Evolutionary conservation across 371 early-diverging fungal genomes (phyloP).

Genomic region (Caulochytrium protostelioides): DNA sequence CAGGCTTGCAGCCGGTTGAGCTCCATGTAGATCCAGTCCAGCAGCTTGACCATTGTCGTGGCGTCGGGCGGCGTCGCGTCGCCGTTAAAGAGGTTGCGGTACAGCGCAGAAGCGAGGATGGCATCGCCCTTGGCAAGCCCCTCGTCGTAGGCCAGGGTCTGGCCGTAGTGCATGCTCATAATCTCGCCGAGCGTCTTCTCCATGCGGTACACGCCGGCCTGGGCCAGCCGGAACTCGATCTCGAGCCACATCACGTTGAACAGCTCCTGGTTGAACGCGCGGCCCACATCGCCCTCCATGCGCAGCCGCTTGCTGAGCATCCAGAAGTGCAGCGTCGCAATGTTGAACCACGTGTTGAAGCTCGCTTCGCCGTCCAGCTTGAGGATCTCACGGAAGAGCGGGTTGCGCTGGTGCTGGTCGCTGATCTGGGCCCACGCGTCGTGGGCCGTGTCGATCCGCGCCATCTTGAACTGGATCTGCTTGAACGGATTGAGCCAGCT

Average conservation of each 20-base stretch:
- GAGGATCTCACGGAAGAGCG: slow-evolving; percentile 3
- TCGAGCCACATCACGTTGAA: slow-evolving; percentile 75
- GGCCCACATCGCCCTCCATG: slow-evolving; percentile 19
- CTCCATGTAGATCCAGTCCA: too few relatives aligned
- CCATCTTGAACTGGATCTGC: slow-evolving; percentile 19
- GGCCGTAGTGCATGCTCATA: slow-evolving; percentile 66
- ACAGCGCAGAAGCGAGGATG: slow-evolving; percentile 74
- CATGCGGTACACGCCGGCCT: slow-evolving; percentile 17
- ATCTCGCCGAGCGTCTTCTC: slow-evolving; percentile 39
- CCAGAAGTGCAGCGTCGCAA: slow-evolving; percentile 82
- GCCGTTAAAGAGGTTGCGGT: too few relatives aligned
- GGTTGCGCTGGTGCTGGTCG: not conserved
- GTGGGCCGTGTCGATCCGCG: slow-evolving; percentile 12
- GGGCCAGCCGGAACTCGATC: slow-evolving; percentile 35
- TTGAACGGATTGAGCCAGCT: slow-evolving; percentile 15
- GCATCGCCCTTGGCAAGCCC: slow-evolving; percentile 75
- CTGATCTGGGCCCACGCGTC: not conserved
- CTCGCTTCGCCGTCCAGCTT: slow-evolving; percentile 50
- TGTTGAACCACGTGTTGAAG: slow-evolving; percentile 85
- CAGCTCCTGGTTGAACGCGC: slow-evolving; percentile 60
- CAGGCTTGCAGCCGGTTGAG: too few relatives aligned
- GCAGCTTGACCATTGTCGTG: too few relatives aligned
- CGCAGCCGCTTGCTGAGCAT: slow-evolving; percentile 56
- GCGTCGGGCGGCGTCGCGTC: too few relatives aligned
- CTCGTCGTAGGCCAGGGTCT: slow-evolving; percentile 78